phyloP scores from a whole-genome alignment of 2,329 filamentous ascomycete species.

The Lecanicillium sp. region DNA sequence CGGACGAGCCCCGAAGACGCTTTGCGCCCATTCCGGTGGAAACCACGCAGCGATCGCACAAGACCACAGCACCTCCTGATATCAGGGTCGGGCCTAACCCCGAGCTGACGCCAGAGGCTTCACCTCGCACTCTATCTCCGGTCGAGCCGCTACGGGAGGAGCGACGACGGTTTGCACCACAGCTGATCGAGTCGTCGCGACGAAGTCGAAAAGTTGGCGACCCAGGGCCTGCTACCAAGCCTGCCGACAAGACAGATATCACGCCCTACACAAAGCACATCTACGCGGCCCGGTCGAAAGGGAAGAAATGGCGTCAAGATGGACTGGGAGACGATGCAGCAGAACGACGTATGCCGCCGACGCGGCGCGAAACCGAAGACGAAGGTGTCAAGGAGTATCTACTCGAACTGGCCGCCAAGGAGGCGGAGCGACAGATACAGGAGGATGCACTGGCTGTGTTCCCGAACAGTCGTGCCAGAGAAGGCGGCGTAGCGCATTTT shows the following conservation, averaged over 20 bases:
- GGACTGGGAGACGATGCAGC: constrained; percentile 20
- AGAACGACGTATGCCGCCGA: constrained; percentile 27
- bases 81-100: constrained; percentile 40
- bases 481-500: constrained; percentile 66
- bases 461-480: constrained; percentile 61
- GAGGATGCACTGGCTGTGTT: constrained; percentile 72
- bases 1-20: constrained; percentile 42
- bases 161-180: constrained; percentile 59
- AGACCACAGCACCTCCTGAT: constrained; percentile 23
- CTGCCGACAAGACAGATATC: constrained; percentile 65
- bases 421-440: constrained; percentile 71
- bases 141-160: not conserved
- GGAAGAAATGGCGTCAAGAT: constrained; percentile 28
- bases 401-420: constrained; percentile 69
- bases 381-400: constrained; percentile 70
- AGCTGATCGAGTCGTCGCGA: constrained; percentile 73
- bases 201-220: constrained; percentile 63
- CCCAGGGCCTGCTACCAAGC: constrained; percentile 51
- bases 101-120: constrained; percentile 48
- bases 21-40: constrained; percentile 67
- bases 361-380: constrained; percentile 63
- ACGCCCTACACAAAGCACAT: constrained; percentile 56
- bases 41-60: constrained; percentile 56
- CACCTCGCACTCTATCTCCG: constrained; percentile 41
- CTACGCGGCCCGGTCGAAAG: constrained; percentile 37